Conservation (phyloP, 768 basidiomycete species). For the Tulasnella sp. region DNA sequence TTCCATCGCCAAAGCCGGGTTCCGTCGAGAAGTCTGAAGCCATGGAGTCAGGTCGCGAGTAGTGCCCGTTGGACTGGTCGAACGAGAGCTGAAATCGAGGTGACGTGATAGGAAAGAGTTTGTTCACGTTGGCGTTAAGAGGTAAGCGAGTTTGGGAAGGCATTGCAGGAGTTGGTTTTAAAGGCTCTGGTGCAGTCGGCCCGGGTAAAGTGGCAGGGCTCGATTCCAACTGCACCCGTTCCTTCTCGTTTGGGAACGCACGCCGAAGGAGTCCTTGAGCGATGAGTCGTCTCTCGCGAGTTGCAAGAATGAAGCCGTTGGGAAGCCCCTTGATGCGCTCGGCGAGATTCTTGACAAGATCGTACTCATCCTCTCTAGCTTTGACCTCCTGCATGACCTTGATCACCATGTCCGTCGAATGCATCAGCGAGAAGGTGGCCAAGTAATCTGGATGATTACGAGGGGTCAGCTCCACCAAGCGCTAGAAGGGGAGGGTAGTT, state of each 20-base stretch:
- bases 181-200: background rate
- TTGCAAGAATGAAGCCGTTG: constrained; percentile 52
- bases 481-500: constrained; percentile 45
- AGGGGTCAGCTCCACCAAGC: constrained; percentile 65
- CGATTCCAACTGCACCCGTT: constrained; percentile 32
- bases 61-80: background rate
- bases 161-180: background rate
- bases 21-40: constrained; percentile 27
- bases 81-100: background rate
- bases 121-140: constrained; percentile 10
- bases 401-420: constrained; percentile 66
- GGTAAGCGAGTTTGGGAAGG: background rate
- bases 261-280: constrained; percentile 59
- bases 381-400: constrained; percentile 83
- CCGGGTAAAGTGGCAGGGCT: background rate
- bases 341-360: constrained; percentile 60
- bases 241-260: constrained; percentile 42
- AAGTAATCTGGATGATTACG: constrained; percentile 67
- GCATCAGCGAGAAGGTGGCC: constrained; percentile 58
- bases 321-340: constrained; percentile 59
- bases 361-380: constrained; percentile 79
- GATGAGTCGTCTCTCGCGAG: constrained; percentile 69
- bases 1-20: constrained; percentile 11
- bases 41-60: constrained; percentile 15
- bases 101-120: constrained; percentile 24